phyloP scores from a whole-genome alignment of 2,329 filamentous ascomycete genomes.

The Talaromyces sp. region DNA sequence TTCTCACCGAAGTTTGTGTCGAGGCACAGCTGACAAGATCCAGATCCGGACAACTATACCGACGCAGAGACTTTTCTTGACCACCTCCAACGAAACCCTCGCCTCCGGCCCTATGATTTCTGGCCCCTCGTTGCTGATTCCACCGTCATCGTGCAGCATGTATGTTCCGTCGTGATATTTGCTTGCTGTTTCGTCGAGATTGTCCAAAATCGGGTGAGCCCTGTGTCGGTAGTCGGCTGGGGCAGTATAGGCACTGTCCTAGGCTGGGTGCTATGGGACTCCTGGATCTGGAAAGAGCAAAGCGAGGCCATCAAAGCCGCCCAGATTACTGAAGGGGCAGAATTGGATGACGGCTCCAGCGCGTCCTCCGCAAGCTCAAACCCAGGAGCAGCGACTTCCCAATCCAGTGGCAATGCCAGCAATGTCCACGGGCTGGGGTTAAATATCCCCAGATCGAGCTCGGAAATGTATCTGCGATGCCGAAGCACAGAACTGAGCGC shows the following conservation, averaged over 20 bases:
- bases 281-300: slow-evolving; percentile 73
- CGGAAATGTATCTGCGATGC: slow-evolving; percentile 24
- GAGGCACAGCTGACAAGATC: background rate
- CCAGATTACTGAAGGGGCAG: slow-evolving; percentile 22
- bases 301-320: slow-evolving; percentile 34
- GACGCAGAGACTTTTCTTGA: slow-evolving; percentile 96
- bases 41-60: slow-evolving; percentile 97
- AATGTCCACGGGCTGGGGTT: slow-evolving; percentile 40
- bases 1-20: background rate
- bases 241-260: slow-evolving; percentile 75
- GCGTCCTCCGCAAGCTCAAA: slow-evolving; percentile 30
- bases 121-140: slow-evolving; percentile 94
- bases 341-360: slow-evolving; percentile 36
- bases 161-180: slow-evolving; percentile 91
- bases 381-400: slow-evolving; percentile 17
- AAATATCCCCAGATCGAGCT: slow-evolving; percentile 31
- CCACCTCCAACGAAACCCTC: slow-evolving; percentile 88
- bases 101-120: slow-evolving; percentile 92
- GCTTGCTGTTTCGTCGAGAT: slow-evolving; percentile 91
- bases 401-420: slow-evolving; percentile 23
- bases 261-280: slow-evolving; percentile 88
- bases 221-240: slow-evolving; percentile 81
- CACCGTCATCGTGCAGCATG: slow-evolving; percentile 94
- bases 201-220: slow-evolving; percentile 77
- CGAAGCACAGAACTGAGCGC: slow-evolving; percentile 27